Conservation (phyloP, 768 basidiomycete genomes). For the Lanmaoa rubissima region DNA sequence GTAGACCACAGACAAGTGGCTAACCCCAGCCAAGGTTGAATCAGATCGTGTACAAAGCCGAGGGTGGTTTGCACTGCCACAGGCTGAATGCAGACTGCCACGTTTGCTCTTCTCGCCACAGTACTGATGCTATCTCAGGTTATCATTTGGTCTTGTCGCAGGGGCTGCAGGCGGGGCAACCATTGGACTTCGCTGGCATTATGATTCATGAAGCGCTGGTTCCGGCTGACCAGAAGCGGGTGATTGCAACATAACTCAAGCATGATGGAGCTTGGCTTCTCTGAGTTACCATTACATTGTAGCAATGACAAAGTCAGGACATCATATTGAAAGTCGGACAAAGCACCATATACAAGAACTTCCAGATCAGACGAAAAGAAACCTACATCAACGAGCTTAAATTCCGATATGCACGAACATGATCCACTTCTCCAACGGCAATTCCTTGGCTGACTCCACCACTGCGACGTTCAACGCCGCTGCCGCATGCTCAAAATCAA, state of each 20-base stretch:
- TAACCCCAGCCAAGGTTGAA: neutral
- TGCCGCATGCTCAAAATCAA: too few relatives aligned
- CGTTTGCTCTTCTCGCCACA: constrained; percentile 3
- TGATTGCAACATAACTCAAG: neutral
- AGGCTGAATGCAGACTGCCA: constrained; percentile 8
- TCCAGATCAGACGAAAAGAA: too few relatives aligned
- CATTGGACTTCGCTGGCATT: neutral
- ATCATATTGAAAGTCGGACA: too few relatives aligned
- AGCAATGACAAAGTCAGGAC: too few relatives aligned
- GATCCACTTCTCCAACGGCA: too few relatives aligned
- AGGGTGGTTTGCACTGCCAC: constrained; percentile 15
- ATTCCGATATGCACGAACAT: too few relatives aligned
- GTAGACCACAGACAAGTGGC: neutral
- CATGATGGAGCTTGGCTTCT: neutral
- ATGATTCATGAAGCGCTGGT: neutral
- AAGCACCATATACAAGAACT: too few relatives aligned
- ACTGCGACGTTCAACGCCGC: too few relatives aligned
- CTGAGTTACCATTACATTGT: neutral
- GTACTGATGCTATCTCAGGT: too few relatives aligned
- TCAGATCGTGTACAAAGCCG: neutral
- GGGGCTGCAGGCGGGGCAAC: neutral
- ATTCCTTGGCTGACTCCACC: too few relatives aligned
- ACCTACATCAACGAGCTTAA: too few relatives aligned
- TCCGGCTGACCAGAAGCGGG: neutral
- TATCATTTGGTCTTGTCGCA: neutral